Conservation (phyloP, 176 grass and related monocot species). For the Triticum urartu region DNA sequence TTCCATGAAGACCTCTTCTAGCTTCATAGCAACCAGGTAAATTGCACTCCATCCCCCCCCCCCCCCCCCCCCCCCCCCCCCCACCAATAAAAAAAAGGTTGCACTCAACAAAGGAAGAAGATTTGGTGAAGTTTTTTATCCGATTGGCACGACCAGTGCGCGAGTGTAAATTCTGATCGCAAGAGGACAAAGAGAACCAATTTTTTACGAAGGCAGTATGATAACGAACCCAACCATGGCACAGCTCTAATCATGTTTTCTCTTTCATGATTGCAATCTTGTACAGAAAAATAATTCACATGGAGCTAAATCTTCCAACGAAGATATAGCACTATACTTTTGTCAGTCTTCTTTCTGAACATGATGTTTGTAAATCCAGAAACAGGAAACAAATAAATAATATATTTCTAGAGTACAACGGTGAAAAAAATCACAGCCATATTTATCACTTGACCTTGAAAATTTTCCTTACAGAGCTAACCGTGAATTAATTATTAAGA, state of each 20-base stretch:
- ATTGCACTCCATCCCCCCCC: not conserved
- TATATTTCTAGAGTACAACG: not conserved
- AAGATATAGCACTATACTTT: not conserved
- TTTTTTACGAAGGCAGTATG: not conserved
- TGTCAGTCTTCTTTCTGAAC: not conserved
- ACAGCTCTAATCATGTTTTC: not conserved
- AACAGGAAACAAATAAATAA: not conserved
- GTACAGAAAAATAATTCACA: not conserved
- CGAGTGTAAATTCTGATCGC: not conserved
- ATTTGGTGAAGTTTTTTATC: not conserved
- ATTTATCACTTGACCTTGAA: slow-evolving; percentile 28
- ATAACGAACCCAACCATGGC: not conserved
- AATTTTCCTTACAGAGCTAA: slow-evolving; percentile 5
- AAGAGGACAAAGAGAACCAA: not conserved
- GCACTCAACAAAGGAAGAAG: not conserved
- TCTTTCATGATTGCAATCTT: not conserved
- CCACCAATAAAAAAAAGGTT: not conserved
- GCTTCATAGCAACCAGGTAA: not conserved
- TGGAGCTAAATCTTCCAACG: not conserved
- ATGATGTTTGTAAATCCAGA: not conserved
- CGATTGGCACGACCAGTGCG: not conserved
- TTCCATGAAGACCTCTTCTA: not conserved
- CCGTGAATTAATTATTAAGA: not conserved
- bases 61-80: too few species aligned
- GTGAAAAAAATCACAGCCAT: not conserved